A percentile compares a stretch with the other conserved stretches of the same genome.
phyloP scores from a whole-genome alignment of 768 basidiomycete species.

The Steccherinum ochraceum region DNA sequence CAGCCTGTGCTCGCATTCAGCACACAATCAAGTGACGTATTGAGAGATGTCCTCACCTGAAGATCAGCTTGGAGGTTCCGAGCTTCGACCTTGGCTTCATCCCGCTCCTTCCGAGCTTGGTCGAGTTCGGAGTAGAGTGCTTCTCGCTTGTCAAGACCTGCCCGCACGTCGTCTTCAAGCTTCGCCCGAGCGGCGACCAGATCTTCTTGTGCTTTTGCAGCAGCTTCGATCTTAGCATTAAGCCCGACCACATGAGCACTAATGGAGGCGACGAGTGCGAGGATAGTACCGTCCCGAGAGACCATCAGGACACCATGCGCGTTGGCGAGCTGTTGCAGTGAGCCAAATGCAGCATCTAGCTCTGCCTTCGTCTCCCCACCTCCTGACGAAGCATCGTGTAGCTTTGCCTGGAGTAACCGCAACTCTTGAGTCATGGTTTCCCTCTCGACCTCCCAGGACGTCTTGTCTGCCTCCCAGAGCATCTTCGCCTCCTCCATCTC shows the following conservation, averaged over 20 bases:
- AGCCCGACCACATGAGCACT: slow-evolving; percentile 21
- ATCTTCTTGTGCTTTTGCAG: slow-evolving; percentile 16
- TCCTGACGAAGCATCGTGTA: slow-evolving; percentile 30
- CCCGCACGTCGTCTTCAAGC: slow-evolving; percentile 15
- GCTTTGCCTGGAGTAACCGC: slow-evolving; percentile 37
- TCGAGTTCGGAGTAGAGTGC: slow-evolving; percentile 15
- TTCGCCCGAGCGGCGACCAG: slow-evolving; percentile 13
- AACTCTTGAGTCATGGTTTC: slow-evolving; percentile 42
- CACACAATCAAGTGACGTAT: too few species aligned
- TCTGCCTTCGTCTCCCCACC: slow-evolving; percentile 24
- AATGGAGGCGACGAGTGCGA: slow-evolving; percentile 20
- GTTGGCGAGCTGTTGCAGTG: slow-evolving; percentile 46
- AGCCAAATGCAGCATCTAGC: slow-evolving; percentile 42
- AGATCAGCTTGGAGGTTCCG: slow-evolving; percentile 36
- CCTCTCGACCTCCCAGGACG: slow-evolving; percentile 45
- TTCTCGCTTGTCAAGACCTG: slow-evolving; percentile 15
- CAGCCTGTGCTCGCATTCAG: slow-evolving; percentile 9
- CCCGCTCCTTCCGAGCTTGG: slow-evolving; percentile 17
- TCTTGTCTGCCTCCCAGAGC: slow-evolving; percentile 39
- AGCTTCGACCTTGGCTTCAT: slow-evolving; percentile 18
- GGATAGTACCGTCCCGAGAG: slow-evolving; percentile 21
- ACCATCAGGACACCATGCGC: slow-evolving; percentile 51
- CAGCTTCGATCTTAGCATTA: slow-evolving; percentile 13
- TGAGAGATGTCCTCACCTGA: slow-evolving; percentile 28
- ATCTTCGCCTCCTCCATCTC: slow-evolving; percentile 36